These are phyloP conservation scores for Panicum virgatum DNA, from an alignment of 202 grass and related monocot genomes.

Conservation along the genomic window DNA sequence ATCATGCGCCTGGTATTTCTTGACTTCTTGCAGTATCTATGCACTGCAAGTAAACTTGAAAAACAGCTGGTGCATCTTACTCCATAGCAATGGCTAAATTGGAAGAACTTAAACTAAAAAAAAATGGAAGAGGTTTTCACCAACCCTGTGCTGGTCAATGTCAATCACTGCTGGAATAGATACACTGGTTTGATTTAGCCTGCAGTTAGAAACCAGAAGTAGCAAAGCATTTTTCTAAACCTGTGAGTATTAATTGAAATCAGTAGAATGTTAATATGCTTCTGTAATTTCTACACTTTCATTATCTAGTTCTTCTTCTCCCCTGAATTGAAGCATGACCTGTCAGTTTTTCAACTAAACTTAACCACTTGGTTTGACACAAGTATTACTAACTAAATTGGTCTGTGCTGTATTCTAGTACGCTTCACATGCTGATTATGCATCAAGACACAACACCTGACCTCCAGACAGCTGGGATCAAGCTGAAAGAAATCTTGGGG, in stretches of 20 bases:
- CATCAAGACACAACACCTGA: slow-evolving; percentile 73
- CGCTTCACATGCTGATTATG: slow-evolving; percentile 69
- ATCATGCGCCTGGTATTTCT: not conserved
- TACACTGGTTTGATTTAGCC: not conserved
- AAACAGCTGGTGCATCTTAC: not conserved
- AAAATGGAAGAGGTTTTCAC: not conserved
- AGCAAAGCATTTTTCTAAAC: not conserved
- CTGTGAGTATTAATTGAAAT: not conserved
- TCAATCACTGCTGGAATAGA: not conserved
- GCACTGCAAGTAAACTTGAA: not conserved
- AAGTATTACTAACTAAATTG: slow-evolving; percentile 33
- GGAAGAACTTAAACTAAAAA: not conserved
- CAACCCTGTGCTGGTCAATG: not conserved
- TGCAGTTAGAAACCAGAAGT: not conserved
- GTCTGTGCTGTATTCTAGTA: slow-evolving; percentile 47
- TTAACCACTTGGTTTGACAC: slow-evolving; percentile 1
- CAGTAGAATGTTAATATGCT: not conserved
- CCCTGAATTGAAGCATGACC: not conserved
- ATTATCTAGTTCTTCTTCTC: not conserved
- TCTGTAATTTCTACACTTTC: not conserved
- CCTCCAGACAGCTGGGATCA: slow-evolving; percentile 32
- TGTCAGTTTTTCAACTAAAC: not conserved
- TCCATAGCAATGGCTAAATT: not conserved
- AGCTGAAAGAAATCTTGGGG: slow-evolving; percentile 40
- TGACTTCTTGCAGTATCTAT: not conserved